phyloP scores from a whole-genome alignment of 2,329 filamentous ascomycete species.

The Phialophora macrospora region DNA sequence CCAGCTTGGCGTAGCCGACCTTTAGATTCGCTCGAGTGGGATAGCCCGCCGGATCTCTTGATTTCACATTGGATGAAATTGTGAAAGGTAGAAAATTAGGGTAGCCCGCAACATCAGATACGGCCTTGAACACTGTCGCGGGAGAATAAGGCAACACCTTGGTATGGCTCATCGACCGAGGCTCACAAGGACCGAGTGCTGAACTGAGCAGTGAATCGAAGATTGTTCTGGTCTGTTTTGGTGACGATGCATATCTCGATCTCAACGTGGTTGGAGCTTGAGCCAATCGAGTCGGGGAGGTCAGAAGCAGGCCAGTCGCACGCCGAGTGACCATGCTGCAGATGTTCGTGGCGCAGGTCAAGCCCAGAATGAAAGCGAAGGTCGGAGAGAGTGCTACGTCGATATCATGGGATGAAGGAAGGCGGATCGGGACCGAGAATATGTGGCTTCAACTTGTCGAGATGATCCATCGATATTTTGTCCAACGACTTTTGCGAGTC shows the following conservation, averaged over 20 bases:
- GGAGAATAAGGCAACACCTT: constrained; percentile 78
- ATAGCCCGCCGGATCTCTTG: constrained; percentile 63
- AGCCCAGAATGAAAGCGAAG: neutral
- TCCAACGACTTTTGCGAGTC: neutral
- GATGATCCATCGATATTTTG: neutral
- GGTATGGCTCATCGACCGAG: constrained; percentile 71
- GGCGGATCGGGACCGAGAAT: neutral
- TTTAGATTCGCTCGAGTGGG: constrained; percentile 78
- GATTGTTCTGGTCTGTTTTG: constrained; percentile 31
- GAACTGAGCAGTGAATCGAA: constrained; percentile 38
- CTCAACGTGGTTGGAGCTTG: neutral
- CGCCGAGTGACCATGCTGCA: constrained; percentile 5
- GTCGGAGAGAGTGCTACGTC: neutral
- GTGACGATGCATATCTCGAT: constrained; percentile 4
- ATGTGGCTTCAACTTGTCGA: neutral
- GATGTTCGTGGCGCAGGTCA: constrained; percentile 2
- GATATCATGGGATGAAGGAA: neutral
- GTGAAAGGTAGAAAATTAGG: constrained; percentile 90
- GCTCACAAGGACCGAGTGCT: constrained; percentile 36
- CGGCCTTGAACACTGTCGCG: constrained; percentile 75
- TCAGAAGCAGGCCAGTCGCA: constrained; percentile 5
- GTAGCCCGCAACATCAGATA: constrained; percentile 88
- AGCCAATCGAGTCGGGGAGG: neutral
- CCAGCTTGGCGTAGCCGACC: constrained; percentile 75
- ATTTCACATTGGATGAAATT: constrained; percentile 74